phyloP scores from a whole-genome alignment of 2,329 filamentous ascomycete genomes.

The Celoporthe dispersa region DNA sequence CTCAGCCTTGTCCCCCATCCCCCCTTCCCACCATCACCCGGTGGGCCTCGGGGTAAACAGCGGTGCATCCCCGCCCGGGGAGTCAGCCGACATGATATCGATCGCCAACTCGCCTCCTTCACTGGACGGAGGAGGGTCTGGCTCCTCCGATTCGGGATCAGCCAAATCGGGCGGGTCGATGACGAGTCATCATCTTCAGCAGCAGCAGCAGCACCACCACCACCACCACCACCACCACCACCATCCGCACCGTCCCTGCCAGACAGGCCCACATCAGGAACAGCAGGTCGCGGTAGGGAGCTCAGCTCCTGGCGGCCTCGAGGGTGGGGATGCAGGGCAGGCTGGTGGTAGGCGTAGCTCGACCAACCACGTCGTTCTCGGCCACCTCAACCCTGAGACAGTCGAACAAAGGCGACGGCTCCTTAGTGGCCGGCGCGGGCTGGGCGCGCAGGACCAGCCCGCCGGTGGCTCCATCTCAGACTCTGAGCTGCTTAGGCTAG shows the following conservation, averaged over 20 bases:
- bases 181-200: conserved; percentile 17
- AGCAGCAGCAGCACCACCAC: conserved; percentile 1
- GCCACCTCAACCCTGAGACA: conserved; percentile 28
- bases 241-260: background rate
- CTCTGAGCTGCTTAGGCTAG: conserved; percentile 39
- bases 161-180: conserved; percentile 2
- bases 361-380: conserved; percentile 27
- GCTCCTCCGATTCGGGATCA: background rate
- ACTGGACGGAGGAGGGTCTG: conserved; percentile 12
- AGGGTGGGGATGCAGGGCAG: background rate
- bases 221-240: background rate
- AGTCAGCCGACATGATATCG: conserved; percentile 20
- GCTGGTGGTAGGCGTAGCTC: background rate
- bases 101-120: conserved; percentile 18
- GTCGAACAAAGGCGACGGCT: conserved; percentile 31
- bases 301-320: background rate
- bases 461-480: conserved; percentile 38
- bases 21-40: background rate
- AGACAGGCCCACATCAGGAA: conserved; percentile 4
- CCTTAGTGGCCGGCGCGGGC: conserved; percentile 28
- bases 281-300: conserved; percentile 5
- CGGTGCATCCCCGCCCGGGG: conserved; percentile 12
- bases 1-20: background rate
- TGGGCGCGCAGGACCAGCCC: conserved; percentile 20
- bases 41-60: conserved; percentile 1